These are phyloP conservation scores for Fusarium napiforme DNA, from an alignment of 2,329 filamentous ascomycete species.

Conservation along the genomic window DNA sequence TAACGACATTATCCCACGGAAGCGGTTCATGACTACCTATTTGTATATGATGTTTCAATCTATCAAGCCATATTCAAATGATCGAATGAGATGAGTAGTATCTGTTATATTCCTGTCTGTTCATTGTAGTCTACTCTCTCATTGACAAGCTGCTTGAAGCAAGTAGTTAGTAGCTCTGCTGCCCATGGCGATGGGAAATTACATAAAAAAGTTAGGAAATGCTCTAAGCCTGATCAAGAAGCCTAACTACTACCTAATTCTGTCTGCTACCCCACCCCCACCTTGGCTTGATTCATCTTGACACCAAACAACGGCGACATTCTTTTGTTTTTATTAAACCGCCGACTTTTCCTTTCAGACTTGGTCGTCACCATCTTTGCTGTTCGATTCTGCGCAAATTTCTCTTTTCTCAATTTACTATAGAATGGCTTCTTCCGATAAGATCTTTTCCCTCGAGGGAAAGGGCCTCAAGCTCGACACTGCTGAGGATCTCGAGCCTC, in stretches of 20 bases:
- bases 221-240: slow-evolving; percentile 19
- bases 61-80: background rate
- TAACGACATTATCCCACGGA: background rate
- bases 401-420: slow-evolving; percentile 11
- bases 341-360: slow-evolving; percentile 21
- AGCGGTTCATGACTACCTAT: background rate
- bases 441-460: slow-evolving; percentile 89
- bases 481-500: slow-evolving; percentile 84
- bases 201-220: background rate
- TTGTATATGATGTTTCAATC: background rate
- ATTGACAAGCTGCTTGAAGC: background rate
- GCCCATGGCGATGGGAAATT: slow-evolving; percentile 32
- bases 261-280: slow-evolving; percentile 44
- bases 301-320: slow-evolving; percentile 32
- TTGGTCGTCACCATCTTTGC: slow-evolving; percentile 22
- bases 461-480: slow-evolving; percentile 93
- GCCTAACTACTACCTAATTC: slow-evolving; percentile 31
- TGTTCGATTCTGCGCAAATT: slow-evolving; percentile 13
- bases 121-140: background rate
- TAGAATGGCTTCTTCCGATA: slow-evolving; percentile 55
- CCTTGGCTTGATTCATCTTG: slow-evolving; percentile 34
- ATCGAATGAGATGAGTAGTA: background rate
- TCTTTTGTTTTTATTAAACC: slow-evolving; percentile 33
- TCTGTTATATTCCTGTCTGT: background rate
- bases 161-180: background rate